Evolutionary conservation across 2,329 filamentous ascomycete genomes (phyloP).

Genomic region (Phialophora verrucosa): DNA sequence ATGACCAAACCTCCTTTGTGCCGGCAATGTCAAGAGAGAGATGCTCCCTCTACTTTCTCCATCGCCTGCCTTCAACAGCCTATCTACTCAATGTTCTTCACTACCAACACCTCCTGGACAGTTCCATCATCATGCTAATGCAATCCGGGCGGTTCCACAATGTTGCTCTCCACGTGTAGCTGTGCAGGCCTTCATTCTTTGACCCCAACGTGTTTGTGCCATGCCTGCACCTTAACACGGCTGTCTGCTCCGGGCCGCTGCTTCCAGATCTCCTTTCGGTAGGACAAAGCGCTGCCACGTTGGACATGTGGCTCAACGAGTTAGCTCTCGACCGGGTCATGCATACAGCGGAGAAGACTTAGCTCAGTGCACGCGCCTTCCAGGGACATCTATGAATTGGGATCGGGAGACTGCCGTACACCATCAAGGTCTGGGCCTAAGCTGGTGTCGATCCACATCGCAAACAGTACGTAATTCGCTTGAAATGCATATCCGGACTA

Average conservation of each 20-base stretch:
- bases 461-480: background rate
- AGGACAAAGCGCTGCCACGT: background rate
- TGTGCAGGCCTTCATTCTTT: background rate
- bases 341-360: background rate
- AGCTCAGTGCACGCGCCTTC: background rate
- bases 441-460: background rate
- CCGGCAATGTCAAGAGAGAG: background rate
- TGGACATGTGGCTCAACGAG: background rate
- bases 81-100: background rate
- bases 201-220: background rate
- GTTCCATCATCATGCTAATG: background rate
- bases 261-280: background rate
- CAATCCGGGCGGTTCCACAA: background rate
- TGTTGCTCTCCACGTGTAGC: background rate
- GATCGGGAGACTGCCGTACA: background rate
- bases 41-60: background rate
- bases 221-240: background rate
- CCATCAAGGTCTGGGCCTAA: background rate
- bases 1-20: background rate
- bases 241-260: background rate
- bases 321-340: background rate
- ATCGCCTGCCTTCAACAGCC: background rate
- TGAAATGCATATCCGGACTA: background rate
- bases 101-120: background rate
- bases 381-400: too few species aligned